Evolutionary conservation across 2,329 filamentous ascomycete species (phyloP), one percentile per base, ranked within the genome.

Genomic region (Aspergillus texensis): DNA sequence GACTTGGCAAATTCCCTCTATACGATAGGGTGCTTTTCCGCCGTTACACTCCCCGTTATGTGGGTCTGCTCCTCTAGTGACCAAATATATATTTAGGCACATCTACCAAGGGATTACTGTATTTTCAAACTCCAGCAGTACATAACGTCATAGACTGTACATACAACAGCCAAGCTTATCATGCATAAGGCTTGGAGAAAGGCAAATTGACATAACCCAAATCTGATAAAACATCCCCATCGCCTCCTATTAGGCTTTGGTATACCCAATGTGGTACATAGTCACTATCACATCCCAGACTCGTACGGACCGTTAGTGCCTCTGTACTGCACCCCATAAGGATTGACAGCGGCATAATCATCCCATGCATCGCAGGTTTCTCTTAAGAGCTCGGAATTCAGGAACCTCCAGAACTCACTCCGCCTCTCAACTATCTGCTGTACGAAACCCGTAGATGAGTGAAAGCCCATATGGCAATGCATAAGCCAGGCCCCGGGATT

Each of bases 401-500:
- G 16, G 2, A 34, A 32, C 19, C 24, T 24, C 50, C 28, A 19
- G 16, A 53, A 32, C 19, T 34, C 28, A 9, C 1, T 3, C 16
- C 24, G 12, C 11, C 14, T 30, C 39, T 64, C 62, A 8, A 64
- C 19, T 6, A 61, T 43, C 32, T 64, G 62, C 62, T 54, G 39
- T 1, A 28, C 53, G 6, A 64, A 11, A 0, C 62, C 62, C 1
- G 28, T 36, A 1, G 46, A 46, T 0, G 59, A 59, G 41, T 64
- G 62, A 32, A 41, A 61, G 5, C 32, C 36, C 24, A 64, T 48
- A 36, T 64, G 62, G n/a, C 62, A 64, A 4, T 64, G 62, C 2
- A 64, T 26, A 9, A 64, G 32, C 62, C 62, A 64, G 1, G 59
- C 39, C 0, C 62, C 62, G 0, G 62, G 62, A 34, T 64, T 64